Base-by-base conservation (phyloP, 2,329 filamentous ascomycete species). In the Nemania sp. region DNA sequence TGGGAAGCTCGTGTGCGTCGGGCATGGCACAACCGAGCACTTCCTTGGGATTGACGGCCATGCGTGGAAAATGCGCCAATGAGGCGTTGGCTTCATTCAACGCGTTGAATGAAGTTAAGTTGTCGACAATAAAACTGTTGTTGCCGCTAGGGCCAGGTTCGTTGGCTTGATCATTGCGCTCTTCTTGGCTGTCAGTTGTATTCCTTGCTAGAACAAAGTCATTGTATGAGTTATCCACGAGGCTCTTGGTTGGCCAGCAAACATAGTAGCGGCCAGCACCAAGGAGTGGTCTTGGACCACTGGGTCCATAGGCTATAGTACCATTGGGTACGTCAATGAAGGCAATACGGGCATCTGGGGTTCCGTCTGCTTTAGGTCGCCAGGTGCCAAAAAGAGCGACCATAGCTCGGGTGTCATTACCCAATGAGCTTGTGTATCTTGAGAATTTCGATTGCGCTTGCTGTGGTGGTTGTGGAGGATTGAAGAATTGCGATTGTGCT, bases 141-240 rank as follows among this genome's bases (percentile, higher is more conserved):
- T 5, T 15, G 24, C 7, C 32, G 38, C 26, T n/a, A 35, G 2
- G 29, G 20, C 13, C 20, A 11, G 20, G 7, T 18, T 10, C 13
- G n/a, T 22, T 11, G 24, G 18, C 2, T 18, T 6, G 22, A 15
- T n/a, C 18, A 15, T 22, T 29, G 24, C 18, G 3, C 15, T 32
- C n/a, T n/a, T 49, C 22, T 27, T 5, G 27, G 4, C 1, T 24
- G 13, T 57, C 38, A 13, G 8, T 20, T 5, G 18, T 20, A 45
- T 62, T 68, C 18, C 11, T 54, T 49, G 66, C 62, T 6, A 68
- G 26, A 5, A 68, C 57, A 10, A 68, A 43, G 15, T 68, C 59
- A 4, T 61, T 38, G 13, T 67, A 61, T 45, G n/a, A 3, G 15
- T 53, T 32, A 20, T 57, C 5, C 1, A 26, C 5, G 18, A 41